Conservation (phyloP, 345 rosid species). For the Dipteronia dyeriana region DNA sequence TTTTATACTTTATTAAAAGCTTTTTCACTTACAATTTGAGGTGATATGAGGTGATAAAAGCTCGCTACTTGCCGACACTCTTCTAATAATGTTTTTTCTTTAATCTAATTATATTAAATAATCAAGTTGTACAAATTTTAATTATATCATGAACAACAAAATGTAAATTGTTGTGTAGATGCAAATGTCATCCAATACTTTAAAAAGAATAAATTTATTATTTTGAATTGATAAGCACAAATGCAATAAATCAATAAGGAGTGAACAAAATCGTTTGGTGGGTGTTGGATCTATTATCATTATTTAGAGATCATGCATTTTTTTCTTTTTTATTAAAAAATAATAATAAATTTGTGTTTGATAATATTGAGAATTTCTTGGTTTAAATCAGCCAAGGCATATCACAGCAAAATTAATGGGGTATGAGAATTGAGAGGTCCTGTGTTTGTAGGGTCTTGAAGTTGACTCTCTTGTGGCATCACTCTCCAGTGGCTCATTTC, state of each 20-base stretch:
- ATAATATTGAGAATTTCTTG: background rate
- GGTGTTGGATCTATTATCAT: background rate
- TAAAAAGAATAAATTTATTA: too few species aligned
- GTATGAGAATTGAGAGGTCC: background rate
- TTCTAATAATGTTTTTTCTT: background rate
- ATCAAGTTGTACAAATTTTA: background rate
- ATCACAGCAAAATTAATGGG: background rate
- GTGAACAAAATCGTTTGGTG: background rate
- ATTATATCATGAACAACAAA: too few species aligned
- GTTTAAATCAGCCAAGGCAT: background rate
- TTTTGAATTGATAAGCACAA: too few species aligned
- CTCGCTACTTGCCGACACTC: background rate
- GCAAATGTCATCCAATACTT: too few species aligned
- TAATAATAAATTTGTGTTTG: background rate
- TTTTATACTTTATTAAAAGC: too few species aligned
- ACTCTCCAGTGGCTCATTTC: background rate
- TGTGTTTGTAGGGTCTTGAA: background rate
- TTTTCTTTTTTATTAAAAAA: too few species aligned
- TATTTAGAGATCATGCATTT: background rate
- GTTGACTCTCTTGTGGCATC: too few species aligned
- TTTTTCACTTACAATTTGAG: too few species aligned
- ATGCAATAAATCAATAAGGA: too few species aligned
- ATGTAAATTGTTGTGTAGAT: too few species aligned
- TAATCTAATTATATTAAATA: background rate
- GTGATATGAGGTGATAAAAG: too few species aligned